Evolutionary conservation across 78 protist genomes (phyloP), one percentile per base, ranked within the genome.

Genomic region (Monocercomonoides exilis): DNA sequence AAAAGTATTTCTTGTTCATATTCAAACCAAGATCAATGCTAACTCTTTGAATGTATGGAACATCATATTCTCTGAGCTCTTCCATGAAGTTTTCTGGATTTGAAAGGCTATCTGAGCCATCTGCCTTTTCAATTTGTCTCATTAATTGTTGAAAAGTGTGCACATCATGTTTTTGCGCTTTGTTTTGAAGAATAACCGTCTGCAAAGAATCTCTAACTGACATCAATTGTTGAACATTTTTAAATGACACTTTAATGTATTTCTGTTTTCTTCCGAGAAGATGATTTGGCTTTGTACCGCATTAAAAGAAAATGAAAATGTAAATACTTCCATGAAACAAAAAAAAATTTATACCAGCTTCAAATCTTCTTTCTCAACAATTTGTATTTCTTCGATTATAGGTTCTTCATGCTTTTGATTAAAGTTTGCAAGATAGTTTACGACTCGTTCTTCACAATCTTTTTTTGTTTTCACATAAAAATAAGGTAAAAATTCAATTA

Each of bases 51-150:
- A 91, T 84, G 92, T 97, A 97, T 0, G 98, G 93, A 43, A 98
- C 98, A 84, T 98, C 99, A 85, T 94, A 97, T 85, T 98, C 99
- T 3, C 99, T 89, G 21, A 98, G 79, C 42, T 92, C 97, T 0
- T 44, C 1, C 32, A 95, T 36, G 46, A 0, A 3, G 3, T 54
- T 54, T 54, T 21, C 21, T 54, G 70, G 21, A 29, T 11, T 54
- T 21, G 38, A 29, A 21, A 54, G 21, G 21, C 11, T 54, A 54
- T 21, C 70, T 29, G 11, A 11, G 70, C 70, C 70, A 54, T 54
- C 38, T 11, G 21, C 70, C n/a, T n/a, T n/a, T n/a, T n/a, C n/a
- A n/a, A n/a, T n/a, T n/a, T n/a, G n/a, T n/a, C n/a, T n/a, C n/a
- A n/a, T n/a, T n/a, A n/a, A n/a, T n/a, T n/a, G n/a, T 54, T 54